Evolutionary conservation across 192 early-diverging fungal genomes (phyloP).

Genomic region (Paraglomus occultum): DNA sequence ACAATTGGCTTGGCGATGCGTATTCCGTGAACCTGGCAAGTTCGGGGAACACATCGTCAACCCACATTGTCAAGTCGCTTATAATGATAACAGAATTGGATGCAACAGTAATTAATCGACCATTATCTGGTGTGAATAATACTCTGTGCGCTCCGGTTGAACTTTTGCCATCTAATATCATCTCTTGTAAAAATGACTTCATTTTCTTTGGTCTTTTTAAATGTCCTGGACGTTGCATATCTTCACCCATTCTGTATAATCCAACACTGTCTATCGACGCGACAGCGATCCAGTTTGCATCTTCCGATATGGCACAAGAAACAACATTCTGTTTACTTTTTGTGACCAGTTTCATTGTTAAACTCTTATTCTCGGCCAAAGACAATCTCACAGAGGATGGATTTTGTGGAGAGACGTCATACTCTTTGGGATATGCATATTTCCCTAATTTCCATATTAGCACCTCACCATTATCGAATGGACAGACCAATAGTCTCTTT

Average conservation of each 20-base stretch:
- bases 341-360: too few relatives aligned
- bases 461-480: slow-evolving; percentile 59
- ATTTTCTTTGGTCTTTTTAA: slow-evolving; percentile 45
- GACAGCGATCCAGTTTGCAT: slow-evolving; percentile 81
- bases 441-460: slow-evolving; percentile 85
- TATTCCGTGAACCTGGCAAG: slow-evolving; percentile 43
- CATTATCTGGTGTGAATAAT: slow-evolving; percentile 77
- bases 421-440: slow-evolving; percentile 9
- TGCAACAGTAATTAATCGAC: slow-evolving; percentile 71
- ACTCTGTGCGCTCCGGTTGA: slow-evolving; percentile 65
- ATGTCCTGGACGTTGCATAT: slow-evolving; percentile 48
- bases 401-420: too few relatives aligned
- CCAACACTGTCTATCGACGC: slow-evolving; percentile 71
- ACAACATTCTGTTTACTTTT: slow-evolving; percentile 58
- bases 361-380: too few relatives aligned
- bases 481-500: slow-evolving; percentile 59
- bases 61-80: slow-evolving; percentile 58
- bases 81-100: slow-evolving; percentile 73
- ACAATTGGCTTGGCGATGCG: slow-evolving; percentile 44
- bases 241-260: slow-evolving; percentile 58
- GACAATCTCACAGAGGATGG: too few relatives aligned
- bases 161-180: slow-evolving; percentile 33
- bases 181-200: slow-evolving; percentile 35
- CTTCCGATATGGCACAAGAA: slow-evolving; percentile 71
- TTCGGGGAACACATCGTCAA: slow-evolving; percentile 34